Conservation (phyloP, 345 rosid species). For the Populus nigra region DNA sequence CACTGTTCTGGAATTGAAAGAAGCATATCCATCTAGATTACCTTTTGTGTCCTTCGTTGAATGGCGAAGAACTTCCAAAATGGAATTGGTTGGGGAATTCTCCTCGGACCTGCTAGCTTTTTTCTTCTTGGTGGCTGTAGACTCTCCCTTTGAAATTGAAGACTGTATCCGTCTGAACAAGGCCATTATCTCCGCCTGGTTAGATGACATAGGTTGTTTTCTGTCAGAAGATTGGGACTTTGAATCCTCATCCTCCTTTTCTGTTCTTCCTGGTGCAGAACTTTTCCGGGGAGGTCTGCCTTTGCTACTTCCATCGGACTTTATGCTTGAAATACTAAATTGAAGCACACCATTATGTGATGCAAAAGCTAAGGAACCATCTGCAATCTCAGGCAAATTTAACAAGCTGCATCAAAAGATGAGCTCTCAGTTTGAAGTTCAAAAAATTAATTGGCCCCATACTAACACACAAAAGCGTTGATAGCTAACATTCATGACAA, state of each 20-base stretch:
- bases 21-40: constrained; percentile 2
- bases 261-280: constrained; percentile 19
- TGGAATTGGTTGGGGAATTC: constrained; percentile 32
- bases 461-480: background rate
- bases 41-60: constrained; percentile 36
- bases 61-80: constrained; percentile 38
- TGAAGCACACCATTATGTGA: constrained; percentile 8
- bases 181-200: constrained; percentile 50
- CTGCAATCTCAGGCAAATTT: constrained; percentile 64
- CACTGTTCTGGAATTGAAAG: background rate
- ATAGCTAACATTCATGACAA: background rate
- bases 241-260: constrained; percentile 11
- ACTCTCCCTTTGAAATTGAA: constrained; percentile 51
- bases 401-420: constrained; percentile 62
- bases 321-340: constrained; percentile 21
- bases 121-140: constrained; percentile 14
- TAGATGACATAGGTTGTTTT: constrained; percentile 21
- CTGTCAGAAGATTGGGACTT: constrained; percentile 17
- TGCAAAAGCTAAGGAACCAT: constrained; percentile 21
- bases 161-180: constrained; percentile 51
- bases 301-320: constrained; percentile 28
- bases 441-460: background rate
- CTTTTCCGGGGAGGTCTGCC: constrained; percentile 22
- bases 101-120: constrained; percentile 10
- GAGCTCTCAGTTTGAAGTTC: constrained; percentile 38